Percentiles rank a stretch among this genome's conserved stretches.
phyloP scores from a whole-genome alignment of 1,139 yeast genomes.

The Lodderomyces parapsilosis region DNA sequence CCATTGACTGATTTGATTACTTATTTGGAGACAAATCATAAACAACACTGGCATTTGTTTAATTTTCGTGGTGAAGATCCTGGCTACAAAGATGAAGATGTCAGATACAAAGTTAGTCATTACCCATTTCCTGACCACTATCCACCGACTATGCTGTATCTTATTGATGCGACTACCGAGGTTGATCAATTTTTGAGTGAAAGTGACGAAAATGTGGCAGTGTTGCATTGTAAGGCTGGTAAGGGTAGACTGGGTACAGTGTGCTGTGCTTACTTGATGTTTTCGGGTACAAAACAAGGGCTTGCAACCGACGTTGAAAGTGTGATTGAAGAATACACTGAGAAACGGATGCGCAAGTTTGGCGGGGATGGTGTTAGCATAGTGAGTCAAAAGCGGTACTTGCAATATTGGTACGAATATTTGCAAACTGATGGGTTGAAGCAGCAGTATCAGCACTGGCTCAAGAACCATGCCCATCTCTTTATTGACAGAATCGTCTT shows the following conservation, averaged over 20 bases:
- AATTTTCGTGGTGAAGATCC: slow-evolving; percentile 65
- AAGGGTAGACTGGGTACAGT: slow-evolving; percentile 88
- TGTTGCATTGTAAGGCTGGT: slow-evolving; percentile 88
- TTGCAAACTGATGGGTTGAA: slow-evolving; percentile 12
- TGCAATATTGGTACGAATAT: slow-evolving; percentile 55
- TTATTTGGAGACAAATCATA: slow-evolving; percentile 51
- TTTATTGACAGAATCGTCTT: slow-evolving; percentile 1
- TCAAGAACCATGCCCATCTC: not conserved
- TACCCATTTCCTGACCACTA: slow-evolving; percentile 75
- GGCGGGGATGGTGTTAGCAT: slow-evolving; percentile 73
- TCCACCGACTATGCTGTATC: slow-evolving; percentile 61
- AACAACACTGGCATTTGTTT: slow-evolving; percentile 66
- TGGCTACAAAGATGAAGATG: slow-evolving; percentile 48
- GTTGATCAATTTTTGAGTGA: slow-evolving; percentile 42
- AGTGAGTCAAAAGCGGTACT: slow-evolving; percentile 63
- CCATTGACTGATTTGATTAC: slow-evolving; percentile 49
- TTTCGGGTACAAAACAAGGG: slow-evolving; percentile 23
- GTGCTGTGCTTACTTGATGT: slow-evolving; percentile 68
- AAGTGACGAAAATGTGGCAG: slow-evolving; percentile 48
- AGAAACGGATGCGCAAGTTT: slow-evolving; percentile 55
- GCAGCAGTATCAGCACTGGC: slow-evolving; percentile 4
- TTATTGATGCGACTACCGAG: slow-evolving; percentile 44
- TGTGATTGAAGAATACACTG: slow-evolving; percentile 55
- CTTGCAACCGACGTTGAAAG: slow-evolving; percentile 24
- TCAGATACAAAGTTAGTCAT: slow-evolving; percentile 28